Percentiles rank a stretch among this genome's conserved stretches.
These are phyloP conservation scores for Picocystis salinarum DNA, from an alignment of 139 green algal genomes.

Conservation along the genomic window DNA sequence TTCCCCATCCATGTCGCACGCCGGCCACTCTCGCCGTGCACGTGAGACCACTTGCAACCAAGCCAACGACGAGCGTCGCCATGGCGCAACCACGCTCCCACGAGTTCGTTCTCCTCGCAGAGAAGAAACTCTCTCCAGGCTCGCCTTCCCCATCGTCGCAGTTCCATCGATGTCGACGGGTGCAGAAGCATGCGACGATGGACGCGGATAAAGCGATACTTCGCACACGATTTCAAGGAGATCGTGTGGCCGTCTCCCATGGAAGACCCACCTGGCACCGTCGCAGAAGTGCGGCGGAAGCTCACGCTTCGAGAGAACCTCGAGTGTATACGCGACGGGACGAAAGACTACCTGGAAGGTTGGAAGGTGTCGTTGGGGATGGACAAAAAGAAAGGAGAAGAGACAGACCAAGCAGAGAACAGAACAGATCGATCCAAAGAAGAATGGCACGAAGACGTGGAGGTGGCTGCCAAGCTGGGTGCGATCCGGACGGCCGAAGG, in stretches of 20 bases:
- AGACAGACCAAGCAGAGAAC: not conserved
- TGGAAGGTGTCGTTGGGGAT: conserved; percentile 1
- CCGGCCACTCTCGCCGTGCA: too few relatives aligned
- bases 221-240: conserved; percentile 7
- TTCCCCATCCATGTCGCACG: too few relatives aligned
- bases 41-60: too few relatives aligned
- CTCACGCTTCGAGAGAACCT: not conserved
- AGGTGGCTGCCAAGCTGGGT: not conserved
- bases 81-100: too few relatives aligned
- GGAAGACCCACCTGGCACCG: not conserved
- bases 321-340: not conserved
- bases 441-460: not conserved
- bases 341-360: not conserved
- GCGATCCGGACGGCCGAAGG: conserved; percentile 9
- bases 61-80: too few relatives aligned
- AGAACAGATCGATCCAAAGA: not conserved
- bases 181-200: too few relatives aligned
- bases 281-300: not conserved
- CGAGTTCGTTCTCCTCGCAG: too few relatives aligned
- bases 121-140: too few relatives aligned
- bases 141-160: too few relatives aligned
- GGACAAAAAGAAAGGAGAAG: not conserved
- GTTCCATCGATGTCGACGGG: too few relatives aligned
- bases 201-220: too few relatives aligned
- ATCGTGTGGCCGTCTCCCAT: conserved; percentile 4